These are phyloP conservation scores for Musa troglodytarum DNA, from an alignment of 176 grass and related monocot genomes.

Conservation along the genomic window DNA sequence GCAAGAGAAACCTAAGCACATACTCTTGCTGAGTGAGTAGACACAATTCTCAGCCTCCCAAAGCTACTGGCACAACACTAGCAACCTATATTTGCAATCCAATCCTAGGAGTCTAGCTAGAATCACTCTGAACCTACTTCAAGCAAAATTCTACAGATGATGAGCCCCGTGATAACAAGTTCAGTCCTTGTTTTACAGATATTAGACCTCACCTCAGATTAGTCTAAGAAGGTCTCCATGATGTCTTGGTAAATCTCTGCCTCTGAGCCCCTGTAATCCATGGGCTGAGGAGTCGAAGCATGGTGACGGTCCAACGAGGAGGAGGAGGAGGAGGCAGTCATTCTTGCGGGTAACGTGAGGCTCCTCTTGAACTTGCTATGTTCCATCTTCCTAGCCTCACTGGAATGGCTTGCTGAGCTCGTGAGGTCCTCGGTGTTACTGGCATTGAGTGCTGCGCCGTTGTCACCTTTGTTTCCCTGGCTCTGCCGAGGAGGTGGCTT, in stretches of 20 bases:
- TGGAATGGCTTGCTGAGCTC: constrained; percentile 69
- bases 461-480: not conserved
- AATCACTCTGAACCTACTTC: not conserved
- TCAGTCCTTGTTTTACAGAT: not conserved
- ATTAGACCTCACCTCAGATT: not conserved
- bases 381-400: constrained; percentile 61
- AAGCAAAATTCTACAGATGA: not conserved
- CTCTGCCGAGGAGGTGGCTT: not conserved
- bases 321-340: constrained; percentile 34
- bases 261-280: constrained; percentile 77
- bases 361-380: constrained; percentile 80
- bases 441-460: not conserved
- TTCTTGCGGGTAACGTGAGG: constrained; percentile 82
- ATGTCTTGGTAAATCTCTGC: constrained; percentile 81
- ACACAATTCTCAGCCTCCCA: too few relatives aligned
- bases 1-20: not conserved
- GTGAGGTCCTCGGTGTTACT: constrained; percentile 63
- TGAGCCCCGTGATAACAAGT: not conserved
- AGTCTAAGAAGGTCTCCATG: constrained; percentile 92
- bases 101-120: constrained; percentile 1
- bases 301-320: constrained; percentile 22
- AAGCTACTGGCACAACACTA: too few relatives aligned
- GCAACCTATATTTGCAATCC: not conserved
- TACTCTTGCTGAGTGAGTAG: not conserved
- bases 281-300: constrained; percentile 18